Percentiles rank a stretch among this genome's conserved stretches.
Conservation (phyloP, 805 yeast genomes). For the Candida boleticola region DNA sequence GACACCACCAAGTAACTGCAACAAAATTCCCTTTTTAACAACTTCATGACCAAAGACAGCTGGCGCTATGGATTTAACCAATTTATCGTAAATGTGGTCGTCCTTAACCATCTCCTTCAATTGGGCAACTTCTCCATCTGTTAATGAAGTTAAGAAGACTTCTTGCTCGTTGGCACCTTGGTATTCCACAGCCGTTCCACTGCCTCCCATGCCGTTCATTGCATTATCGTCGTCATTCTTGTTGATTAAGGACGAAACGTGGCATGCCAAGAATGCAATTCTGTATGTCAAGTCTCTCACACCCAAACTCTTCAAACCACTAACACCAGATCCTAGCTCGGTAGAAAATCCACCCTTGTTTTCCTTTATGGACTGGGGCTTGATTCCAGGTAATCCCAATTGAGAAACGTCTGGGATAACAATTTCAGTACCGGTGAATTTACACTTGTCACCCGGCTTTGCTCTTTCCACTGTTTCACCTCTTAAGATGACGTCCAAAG, state of each 20-base stretch:
- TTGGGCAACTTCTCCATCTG: slow-evolving; percentile 80
- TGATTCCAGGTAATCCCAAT: slow-evolving; percentile 91
- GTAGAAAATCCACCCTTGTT: slow-evolving; percentile 57
- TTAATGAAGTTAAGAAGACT: slow-evolving; percentile 70
- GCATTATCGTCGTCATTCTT: slow-evolving; percentile 15
- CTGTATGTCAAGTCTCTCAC: slow-evolving; percentile 92
- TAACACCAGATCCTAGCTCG: slow-evolving; percentile 77
- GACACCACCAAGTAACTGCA: slow-evolving; percentile 92
- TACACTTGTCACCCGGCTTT: slow-evolving; percentile 95
- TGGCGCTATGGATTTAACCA: slow-evolving; percentile 89
- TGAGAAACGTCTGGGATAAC: slow-evolving; percentile 95
- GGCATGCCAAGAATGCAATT: slow-evolving; percentile 87
- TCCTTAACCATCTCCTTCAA: slow-evolving; percentile 89
- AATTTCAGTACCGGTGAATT: slow-evolving; percentile 90
- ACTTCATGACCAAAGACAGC: slow-evolving; percentile 96
- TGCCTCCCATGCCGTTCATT: slow-evolving; percentile 18
- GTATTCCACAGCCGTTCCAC: slow-evolving; percentile 24
- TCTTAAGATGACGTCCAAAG: slow-evolving; percentile 85
- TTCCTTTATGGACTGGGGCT: slow-evolving; percentile 78
- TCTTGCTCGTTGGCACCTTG: slow-evolving; percentile 74
- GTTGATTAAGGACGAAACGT: slow-evolving; percentile 65
- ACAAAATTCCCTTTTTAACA: slow-evolving; percentile 84
- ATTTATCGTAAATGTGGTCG: slow-evolving; percentile 75
- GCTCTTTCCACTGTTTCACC: slow-evolving; percentile 96
- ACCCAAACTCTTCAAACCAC: slow-evolving; percentile 89